These are phyloP conservation scores for Actinidia polygama DNA, from an alignment of 179 eudicot genomes.

Conservation along the genomic window DNA sequence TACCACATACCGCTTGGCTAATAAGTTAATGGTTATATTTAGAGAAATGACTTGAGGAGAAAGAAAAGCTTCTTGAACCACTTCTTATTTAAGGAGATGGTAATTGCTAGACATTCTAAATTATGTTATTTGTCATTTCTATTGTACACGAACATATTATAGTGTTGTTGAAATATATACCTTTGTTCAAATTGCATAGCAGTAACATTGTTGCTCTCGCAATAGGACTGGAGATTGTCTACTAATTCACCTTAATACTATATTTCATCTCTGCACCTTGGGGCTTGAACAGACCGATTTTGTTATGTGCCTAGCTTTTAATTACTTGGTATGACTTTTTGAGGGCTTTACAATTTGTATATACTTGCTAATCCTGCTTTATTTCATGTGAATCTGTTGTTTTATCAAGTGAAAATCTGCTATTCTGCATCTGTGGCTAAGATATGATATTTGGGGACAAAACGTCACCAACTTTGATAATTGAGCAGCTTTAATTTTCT, in stretches of 20 bases:
- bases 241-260: not conserved
- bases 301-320: not conserved
- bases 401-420: not conserved
- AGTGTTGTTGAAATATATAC: not conserved
- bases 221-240: not conserved
- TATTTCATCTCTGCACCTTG: not conserved
- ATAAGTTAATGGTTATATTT: not conserved
- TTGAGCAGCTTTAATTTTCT: constrained; percentile 17
- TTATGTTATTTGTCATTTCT: not conserved
- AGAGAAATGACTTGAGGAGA: not conserved
- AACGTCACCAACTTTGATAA: constrained; percentile 3
- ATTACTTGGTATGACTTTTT: not conserved
- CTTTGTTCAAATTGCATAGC: not conserved
- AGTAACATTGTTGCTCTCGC: not conserved
- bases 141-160: not conserved
- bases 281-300: not conserved
- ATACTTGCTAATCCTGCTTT: not conserved
- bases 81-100: not conserved
- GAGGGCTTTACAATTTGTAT: not conserved
- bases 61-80: not conserved
- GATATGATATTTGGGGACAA: not conserved
- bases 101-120: not conserved
- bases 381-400: not conserved
- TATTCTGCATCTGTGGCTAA: not conserved
- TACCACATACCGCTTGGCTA: not conserved